phyloP scores from a whole-genome alignment of 73 alveolate genomes.

The Tetrahymena malaccensis region DNA sequence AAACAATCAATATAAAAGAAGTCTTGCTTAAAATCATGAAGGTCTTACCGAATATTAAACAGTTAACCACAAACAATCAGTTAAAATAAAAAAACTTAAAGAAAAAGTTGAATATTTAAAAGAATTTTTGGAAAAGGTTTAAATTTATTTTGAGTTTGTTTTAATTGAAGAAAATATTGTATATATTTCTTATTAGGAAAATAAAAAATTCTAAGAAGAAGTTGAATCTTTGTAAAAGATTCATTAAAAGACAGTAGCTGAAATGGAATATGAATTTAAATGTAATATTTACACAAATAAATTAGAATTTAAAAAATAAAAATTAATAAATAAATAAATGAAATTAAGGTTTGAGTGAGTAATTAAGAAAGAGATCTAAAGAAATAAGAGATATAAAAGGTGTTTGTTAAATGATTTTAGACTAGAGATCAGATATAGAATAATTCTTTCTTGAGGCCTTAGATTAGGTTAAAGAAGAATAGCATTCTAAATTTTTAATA shows the following conservation, averaged over 20 bases:
- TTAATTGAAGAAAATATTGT: no score
- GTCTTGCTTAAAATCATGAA: conserved; percentile 2
- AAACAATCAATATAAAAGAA: neutral
- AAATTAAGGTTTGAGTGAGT: conserved; percentile 28
- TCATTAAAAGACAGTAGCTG: conserved; percentile 5
- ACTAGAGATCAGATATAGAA: conserved; percentile 80
- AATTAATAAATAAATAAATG: neutral
- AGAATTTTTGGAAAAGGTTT: neutral
- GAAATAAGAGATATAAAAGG: conserved; percentile 69
- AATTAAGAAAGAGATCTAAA: conserved; percentile 51
- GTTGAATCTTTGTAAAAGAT: conserved; percentile 13
- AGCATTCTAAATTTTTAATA: conserved; percentile 51
- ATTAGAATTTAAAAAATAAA: neutral
- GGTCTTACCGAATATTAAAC: conserved; percentile 6
- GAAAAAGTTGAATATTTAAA: conserved; percentile 21
- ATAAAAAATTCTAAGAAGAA: conserved; percentile 17
- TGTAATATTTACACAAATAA: neutral
- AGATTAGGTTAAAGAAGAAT: conserved; percentile 76
- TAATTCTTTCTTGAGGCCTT: conserved; percentile 74
- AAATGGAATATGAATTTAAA: conserved; percentile 8
- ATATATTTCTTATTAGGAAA: neutral
- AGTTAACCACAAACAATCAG: neutral
- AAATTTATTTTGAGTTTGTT: neutral
- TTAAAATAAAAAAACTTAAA: conserved; percentile 15
- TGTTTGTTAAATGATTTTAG: conserved; percentile 74